A percentile compares a stretch with the other conserved stretches of the same genome.
phyloP scores from a whole-genome alignment of 345 rosid species.

The Capsella bursapastoris region DNA sequence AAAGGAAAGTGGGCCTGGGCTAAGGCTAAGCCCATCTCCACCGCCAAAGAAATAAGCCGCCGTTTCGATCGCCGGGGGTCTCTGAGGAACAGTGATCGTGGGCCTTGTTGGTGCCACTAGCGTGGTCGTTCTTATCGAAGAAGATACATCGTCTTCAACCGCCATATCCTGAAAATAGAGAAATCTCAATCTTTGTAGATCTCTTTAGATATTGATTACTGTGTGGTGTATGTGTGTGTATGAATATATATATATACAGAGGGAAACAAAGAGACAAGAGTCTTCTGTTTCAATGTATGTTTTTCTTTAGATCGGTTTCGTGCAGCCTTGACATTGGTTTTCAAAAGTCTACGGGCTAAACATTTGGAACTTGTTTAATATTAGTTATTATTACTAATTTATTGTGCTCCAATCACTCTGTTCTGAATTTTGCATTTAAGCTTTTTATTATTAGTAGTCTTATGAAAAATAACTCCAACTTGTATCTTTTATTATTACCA shows the following conservation, averaged over 20 bases:
- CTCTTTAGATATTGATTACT: slow-evolving; percentile 6
- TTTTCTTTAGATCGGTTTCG: slow-evolving; percentile 41
- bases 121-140: slow-evolving; percentile 41
- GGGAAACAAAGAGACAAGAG: slow-evolving; percentile 39
- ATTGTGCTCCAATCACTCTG: slow-evolving; percentile 37
- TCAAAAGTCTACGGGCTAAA: slow-evolving; percentile 41
- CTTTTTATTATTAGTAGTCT: slow-evolving; percentile 4
- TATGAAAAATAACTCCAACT: slow-evolving; percentile 34
- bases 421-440: slow-evolving; percentile 24
- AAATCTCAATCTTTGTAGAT: slow-evolving; percentile 8
- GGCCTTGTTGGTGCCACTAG: slow-evolving; percentile 57
- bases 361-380: slow-evolving; percentile 25
- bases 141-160: slow-evolving; percentile 45
- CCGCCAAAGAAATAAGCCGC: slow-evolving; percentile 54
- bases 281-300: slow-evolving; percentile 40
- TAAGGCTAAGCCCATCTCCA: slow-evolving; percentile 58
- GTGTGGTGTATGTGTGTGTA: neutral
- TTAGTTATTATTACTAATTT: slow-evolving; percentile 19
- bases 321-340: slow-evolving; percentile 46
- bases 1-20: slow-evolving; percentile 95
- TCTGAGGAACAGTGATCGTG: slow-evolving; percentile 72
- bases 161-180: slow-evolving; percentile 48
- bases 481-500: slow-evolving; percentile 6
- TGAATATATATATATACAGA: slow-evolving; percentile 13
- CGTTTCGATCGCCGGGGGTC: slow-evolving; percentile 59